These are phyloP conservation scores for Botrytis fabae DNA, from an alignment of 2,329 filamentous ascomycete species.

Conservation along the genomic window DNA sequence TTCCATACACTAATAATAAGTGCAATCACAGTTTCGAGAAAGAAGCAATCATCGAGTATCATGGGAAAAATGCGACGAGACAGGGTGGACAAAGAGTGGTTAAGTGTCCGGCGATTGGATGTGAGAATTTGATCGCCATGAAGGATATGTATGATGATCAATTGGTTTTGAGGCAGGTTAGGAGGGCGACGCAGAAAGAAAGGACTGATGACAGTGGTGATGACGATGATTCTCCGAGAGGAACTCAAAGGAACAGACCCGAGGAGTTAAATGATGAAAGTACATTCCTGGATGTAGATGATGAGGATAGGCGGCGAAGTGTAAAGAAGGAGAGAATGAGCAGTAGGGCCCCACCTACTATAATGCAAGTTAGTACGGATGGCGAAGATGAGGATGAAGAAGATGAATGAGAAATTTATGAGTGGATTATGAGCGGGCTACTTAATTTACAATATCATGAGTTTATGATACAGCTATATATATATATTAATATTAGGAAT, in stretches of 20 bases:
- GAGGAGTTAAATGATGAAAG: constrained; percentile 6
- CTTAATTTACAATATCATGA: neutral
- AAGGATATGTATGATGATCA: constrained; percentile 58
- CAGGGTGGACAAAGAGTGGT: constrained; percentile 36
- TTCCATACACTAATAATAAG: constrained; percentile 65
- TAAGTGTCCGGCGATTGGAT: constrained; percentile 66
- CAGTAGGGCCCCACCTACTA: neutral
- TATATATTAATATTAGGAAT: neutral
- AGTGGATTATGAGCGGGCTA: too few species aligned
- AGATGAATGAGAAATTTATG: neutral
- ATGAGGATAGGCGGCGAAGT: neutral
- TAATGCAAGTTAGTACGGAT: constrained; percentile 4
- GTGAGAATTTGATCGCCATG: constrained; percentile 53
- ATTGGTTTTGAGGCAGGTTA: constrained; percentile 57
- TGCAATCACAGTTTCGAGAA: constrained; percentile 76
- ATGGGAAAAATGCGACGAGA: constrained; percentile 23
- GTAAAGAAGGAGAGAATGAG: neutral
- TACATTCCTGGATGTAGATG: constrained; percentile 12
- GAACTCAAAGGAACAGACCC: constrained; percentile 9
- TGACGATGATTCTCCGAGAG: constrained; percentile 37
- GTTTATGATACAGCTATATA: neutral
- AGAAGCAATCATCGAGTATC: constrained; percentile 56
- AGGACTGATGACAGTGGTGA: constrained; percentile 48
- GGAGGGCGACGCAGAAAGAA: constrained; percentile 50
- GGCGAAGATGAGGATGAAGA: constrained; percentile 4